Base-by-base conservation (phyloP, 2,329 filamentous ascomycete genomes). In the Pseudopyrenochaeta lycopersici region DNA sequence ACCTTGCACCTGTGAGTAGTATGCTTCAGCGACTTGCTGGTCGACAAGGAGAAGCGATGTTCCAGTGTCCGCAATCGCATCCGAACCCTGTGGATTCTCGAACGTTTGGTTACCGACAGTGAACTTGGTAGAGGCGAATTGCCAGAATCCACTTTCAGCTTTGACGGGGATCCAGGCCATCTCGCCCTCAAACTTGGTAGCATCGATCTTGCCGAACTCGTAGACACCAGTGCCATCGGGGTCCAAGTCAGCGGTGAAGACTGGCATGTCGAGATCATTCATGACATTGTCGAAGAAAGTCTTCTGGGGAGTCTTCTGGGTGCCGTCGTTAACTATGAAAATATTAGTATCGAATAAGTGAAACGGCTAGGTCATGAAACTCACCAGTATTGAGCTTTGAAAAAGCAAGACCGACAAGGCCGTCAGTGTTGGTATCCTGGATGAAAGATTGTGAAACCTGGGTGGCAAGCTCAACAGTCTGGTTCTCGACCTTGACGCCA, bases 201-300 rank as follows among this genome's bases (percentile, higher is more conserved):
- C 69, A 70, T 93, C 88, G 65, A 93, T 87, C 63, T 75, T 82
- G 55, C 90, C 90, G 66, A 93, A 93, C 68, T 91, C 87, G 76
- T 91, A 93, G 27, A 84, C 82, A 40, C 90, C 90, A 2, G 80
- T 77, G 14, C 80, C 79, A 53, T 82, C 80, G 60, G 84, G 81
- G 67, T 85, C 84, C 39, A 94, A 80, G 55, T 89, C 83, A 20
- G 88, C 89, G 0, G 89, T 90, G 76, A 93, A 90, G 35, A 93
- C 77, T 0, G 89, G 88, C 73, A 84, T 76, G 21, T 84, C 81
- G 20, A 92, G 83, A 15, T 78, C 73, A n/a, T 73, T 59, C 73
- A 84, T 83, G 61, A 89, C 78, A 70, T 90, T 91, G 67, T 90
- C 88, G 70, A 91, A 90, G 74, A 91, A 92, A 10, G 89, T 91